Evolutionary conservation across 495 filamentous ascomycete genomes (phyloP).

Genomic region (Sabuloglossum arenarium): DNA sequence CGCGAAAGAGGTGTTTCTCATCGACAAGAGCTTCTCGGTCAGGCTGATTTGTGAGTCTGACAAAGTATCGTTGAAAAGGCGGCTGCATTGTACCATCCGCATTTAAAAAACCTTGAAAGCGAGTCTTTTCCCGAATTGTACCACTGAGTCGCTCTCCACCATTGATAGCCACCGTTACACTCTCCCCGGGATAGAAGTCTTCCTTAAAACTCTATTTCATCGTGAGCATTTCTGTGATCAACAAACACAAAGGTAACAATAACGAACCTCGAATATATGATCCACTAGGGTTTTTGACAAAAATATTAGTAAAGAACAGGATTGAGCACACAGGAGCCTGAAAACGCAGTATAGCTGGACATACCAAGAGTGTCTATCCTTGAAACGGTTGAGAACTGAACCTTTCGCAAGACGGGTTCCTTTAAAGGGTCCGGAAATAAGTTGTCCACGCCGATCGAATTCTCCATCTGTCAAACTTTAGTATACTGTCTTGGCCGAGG

Average conservation of each 20-base stretch:
- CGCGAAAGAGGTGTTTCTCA: conserved; percentile 50
- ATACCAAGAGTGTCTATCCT: conserved; percentile 76
- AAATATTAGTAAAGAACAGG: not conserved
- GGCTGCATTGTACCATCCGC: conserved; percentile 40
- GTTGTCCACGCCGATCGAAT: conserved; percentile 73
- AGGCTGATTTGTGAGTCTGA: conserved; percentile 45
- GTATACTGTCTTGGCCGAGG: not conserved
- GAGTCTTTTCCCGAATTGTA: conserved; percentile 68
- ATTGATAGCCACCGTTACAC: conserved; percentile 49
- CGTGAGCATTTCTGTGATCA: conserved; percentile 17
- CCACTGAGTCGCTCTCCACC: conserved; percentile 55
- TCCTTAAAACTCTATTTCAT: conserved; percentile 64
- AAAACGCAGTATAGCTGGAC: conserved; percentile 8
- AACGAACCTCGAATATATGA: conserved; percentile 38
- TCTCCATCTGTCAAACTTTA: conserved; percentile 38
- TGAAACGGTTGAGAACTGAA: conserved; percentile 80
- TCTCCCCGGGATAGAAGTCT: conserved; percentile 86
- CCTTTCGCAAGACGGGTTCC: conserved; percentile 68
- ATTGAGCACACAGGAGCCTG: not conserved
- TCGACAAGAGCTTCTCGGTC: conserved; percentile 61
- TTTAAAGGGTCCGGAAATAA: conserved; percentile 82
- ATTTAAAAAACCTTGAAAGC: conserved; percentile 38
- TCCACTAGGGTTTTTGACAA: conserved; percentile 27
- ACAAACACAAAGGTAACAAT: not conserved
- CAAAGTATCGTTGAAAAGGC: conserved; percentile 62